Percentiles rank a stretch among this genome's conserved stretches.
These are phyloP conservation scores for Pleurotus giganteus DNA, from an alignment of 768 basidiomycete species.

Conservation along the genomic window DNA sequence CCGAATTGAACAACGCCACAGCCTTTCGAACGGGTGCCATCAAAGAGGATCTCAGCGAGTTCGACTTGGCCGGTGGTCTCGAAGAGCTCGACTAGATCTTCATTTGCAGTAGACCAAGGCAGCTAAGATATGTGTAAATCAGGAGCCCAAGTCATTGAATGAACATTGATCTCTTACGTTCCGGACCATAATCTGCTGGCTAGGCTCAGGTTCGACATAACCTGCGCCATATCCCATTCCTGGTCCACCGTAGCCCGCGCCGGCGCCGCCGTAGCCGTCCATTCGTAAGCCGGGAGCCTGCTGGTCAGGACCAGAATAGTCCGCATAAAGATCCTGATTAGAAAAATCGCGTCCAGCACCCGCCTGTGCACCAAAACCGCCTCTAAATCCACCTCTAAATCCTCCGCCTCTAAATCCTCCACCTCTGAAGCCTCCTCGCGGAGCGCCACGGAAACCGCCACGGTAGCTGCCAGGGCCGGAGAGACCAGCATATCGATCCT, in stretches of 20 bases:
- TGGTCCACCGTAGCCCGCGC: constrained; percentile 30
- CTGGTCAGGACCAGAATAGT: constrained; percentile 88
- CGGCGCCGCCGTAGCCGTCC: constrained; percentile 30
- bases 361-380: constrained; percentile 48
- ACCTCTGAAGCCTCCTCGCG: constrained; percentile 42
- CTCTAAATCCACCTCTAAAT: constrained; percentile 48
- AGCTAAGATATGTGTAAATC: constrained; percentile 46
- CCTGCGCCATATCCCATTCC: constrained; percentile 31
- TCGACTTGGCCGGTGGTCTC: constrained; percentile 97
- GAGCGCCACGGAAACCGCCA: constrained; percentile 34
- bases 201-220: constrained; percentile 72
- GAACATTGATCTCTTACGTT: constrained; percentile 69
- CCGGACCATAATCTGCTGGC: constrained; percentile 97
- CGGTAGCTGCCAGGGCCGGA: constrained; percentile 62
- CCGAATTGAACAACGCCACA: constrained; percentile 95
- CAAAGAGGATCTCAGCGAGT: constrained; percentile 91
- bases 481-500: constrained; percentile 89
- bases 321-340: constrained; percentile 87
- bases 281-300: constrained; percentile 39
- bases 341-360: constrained; percentile 76
- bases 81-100: constrained; percentile 96
- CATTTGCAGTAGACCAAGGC: constrained; percentile 98
- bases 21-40: constrained; percentile 90
- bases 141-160: background rate
- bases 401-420: constrained; percentile 56